Conservation (phyloP, 345 rosid species). For the Odontarrhena argentea region DNA sequence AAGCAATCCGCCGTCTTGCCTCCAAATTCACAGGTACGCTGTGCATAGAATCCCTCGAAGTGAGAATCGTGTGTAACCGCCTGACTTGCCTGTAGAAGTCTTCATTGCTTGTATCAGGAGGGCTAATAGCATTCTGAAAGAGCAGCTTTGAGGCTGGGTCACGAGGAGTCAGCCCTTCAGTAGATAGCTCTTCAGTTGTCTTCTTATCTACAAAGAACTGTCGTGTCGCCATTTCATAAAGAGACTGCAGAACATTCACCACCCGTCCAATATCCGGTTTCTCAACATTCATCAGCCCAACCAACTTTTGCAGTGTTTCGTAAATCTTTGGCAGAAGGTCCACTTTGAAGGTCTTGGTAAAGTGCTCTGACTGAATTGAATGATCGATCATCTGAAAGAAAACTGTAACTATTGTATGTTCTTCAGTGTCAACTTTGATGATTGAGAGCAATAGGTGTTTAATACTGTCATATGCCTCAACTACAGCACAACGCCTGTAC, state of each 20-base stretch:
- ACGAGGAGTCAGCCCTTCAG: conserved; percentile 76
- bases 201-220: conserved; percentile 77
- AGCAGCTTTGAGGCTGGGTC: conserved; percentile 74
- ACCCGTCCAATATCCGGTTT: conserved; percentile 61
- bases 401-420: conserved; percentile 71
- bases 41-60: conserved; percentile 91
- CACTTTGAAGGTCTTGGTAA: conserved; percentile 79
- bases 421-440: conserved; percentile 71
- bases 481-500: conserved; percentile 87
- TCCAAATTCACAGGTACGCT: conserved; percentile 80
- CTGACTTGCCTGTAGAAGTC: conserved; percentile 82
- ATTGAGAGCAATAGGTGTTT: conserved; percentile 75
- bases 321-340: conserved; percentile 72
- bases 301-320: conserved; percentile 67
- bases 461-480: conserved; percentile 86
- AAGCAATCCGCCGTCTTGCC: conserved; percentile 94
- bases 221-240: conserved; percentile 79
- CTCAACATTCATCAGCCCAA: conserved; percentile 58
- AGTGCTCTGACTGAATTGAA: conserved; percentile 65
- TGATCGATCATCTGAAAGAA: conserved; percentile 84
- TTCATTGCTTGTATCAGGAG: conserved; percentile 70
- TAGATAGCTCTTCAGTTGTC: conserved; percentile 60
- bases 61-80: conserved; percentile 84
- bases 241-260: conserved; percentile 84
- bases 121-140: conserved; percentile 75